Base-by-base conservation (phyloP, 805 yeast genomes). In the Kazachstania psychrophila region DNA sequence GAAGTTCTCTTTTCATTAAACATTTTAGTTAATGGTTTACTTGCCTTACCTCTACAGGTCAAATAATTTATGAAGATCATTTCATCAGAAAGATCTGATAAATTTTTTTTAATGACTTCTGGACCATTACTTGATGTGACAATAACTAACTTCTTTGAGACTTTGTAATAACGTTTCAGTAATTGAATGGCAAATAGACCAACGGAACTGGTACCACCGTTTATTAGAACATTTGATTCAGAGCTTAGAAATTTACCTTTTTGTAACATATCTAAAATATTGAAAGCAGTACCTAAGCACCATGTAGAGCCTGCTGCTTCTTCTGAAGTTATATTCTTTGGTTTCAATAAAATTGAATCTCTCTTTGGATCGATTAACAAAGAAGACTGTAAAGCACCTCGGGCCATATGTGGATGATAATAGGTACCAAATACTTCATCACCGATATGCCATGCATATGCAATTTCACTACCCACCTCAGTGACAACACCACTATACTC, bases 161-260 rank as follows among this genome's bases (percentile, higher is more conserved):
- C 72, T 16, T 69, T 62, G 45, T 65, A 72, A 43, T 63, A 56
- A 16, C 66, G 49, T 52, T 73, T 78, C 13, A 78, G 69, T 22
- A 83, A 48, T 52, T 79, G 87, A 24, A 76, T 65, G 3, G 71
- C 69, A 58, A 66, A 69, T 40, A 73, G 54, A 2, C 92, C 94
- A 7, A 81, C 83, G 13, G 77, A 65, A 2, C 94, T 74, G 2
- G 84, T 77, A 14, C 82, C 94, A 37, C 95, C 95, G 43, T 83
- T 66, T 26, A 85, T 64, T 30, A 83, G 64, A 3, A 84, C 71
- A 37, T 69, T 70, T 1, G 74, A 60, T 8, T 64, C 64, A 4
- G 61, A 56, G 23, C 64, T 65, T 46, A 60, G 20, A 45, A 47
- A 40, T 31, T 34, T 49, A 40, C 41, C 47, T 43, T 43, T 34